Evolutionary conservation across 495 filamentous ascomycete genomes (phyloP).

Genomic region (Parathielavia appendiculata): DNA sequence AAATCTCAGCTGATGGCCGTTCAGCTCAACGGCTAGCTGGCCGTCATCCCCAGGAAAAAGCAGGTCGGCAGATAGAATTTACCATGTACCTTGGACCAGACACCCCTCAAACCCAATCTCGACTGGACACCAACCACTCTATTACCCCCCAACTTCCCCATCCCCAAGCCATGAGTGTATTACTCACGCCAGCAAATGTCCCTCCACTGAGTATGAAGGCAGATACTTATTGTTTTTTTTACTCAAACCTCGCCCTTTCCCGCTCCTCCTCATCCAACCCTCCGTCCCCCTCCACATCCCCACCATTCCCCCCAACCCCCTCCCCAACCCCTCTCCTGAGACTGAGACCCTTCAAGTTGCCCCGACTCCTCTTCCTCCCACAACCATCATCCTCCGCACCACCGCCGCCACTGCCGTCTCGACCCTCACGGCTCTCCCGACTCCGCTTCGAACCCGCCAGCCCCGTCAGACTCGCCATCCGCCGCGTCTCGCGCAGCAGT

Average conservation of each 20-base stretch:
- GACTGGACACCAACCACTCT: neutral
- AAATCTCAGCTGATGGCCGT: neutral
- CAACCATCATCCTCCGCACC: constrained; percentile 11
- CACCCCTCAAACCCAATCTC: neutral
- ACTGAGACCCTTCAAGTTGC: constrained; percentile 31
- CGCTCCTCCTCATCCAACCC: constrained; percentile 40
- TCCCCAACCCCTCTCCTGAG: constrained; percentile 35
- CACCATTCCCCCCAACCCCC: constrained; percentile 25
- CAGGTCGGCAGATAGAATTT: no score
- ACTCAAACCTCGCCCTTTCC: constrained; percentile 40
- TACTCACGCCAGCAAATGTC: no score
- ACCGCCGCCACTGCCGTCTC: constrained; percentile 16
- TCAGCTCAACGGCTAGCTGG: no score
- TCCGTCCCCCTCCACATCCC: constrained; percentile 16
- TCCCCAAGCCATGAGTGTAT: neutral
- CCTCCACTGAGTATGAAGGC: no score
- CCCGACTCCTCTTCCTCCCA: constrained; percentile 39
- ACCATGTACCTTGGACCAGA: no score
- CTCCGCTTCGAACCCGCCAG: constrained; percentile 22
- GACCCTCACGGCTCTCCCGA: constrained; percentile 30
- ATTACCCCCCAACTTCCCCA: neutral
- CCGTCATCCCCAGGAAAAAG: no score
- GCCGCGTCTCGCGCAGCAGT: constrained; percentile 70
- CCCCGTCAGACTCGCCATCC: constrained; percentile 54
- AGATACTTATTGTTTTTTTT: no score